Conservation (phyloP, 306 rosid species). For the Hippophae rhamnoides region DNA sequence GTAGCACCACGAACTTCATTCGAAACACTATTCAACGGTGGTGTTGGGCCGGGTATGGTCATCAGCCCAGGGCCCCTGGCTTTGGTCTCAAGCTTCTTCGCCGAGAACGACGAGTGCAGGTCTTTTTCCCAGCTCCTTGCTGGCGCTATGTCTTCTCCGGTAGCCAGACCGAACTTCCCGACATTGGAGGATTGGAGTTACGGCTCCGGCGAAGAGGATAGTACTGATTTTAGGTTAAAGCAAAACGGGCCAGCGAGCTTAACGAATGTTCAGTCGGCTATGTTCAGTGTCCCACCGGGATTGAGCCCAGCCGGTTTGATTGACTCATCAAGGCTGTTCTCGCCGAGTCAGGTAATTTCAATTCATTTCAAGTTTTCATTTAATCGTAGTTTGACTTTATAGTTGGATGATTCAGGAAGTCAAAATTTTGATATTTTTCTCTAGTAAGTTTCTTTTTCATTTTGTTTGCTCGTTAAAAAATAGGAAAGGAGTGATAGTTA, state of each 20-base stretch:
- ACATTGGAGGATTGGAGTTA: conserved; percentile 14
- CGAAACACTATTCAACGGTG: conserved; percentile 43
- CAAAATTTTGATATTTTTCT: neutral
- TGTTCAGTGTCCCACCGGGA: conserved; percentile 21
- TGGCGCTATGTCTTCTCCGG: conserved; percentile 66
- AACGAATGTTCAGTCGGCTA: conserved; percentile 20
- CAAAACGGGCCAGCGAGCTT: conserved; percentile 16
- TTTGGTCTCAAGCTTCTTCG: conserved; percentile 46
- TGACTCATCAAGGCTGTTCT: conserved; percentile 37
- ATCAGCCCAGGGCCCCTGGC: conserved; percentile 89
- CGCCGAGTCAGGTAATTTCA: conserved; percentile 47
- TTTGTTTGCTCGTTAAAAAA: too few relatives aligned
- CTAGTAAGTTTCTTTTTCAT: too few relatives aligned
- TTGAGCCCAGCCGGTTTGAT: conserved; percentile 21
- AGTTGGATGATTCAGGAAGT: neutral
- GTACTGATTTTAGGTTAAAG: conserved; percentile 21
- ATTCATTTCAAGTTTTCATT: neutral
- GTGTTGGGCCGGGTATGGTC: conserved; percentile 27
- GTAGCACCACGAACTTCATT: conserved; percentile 53
- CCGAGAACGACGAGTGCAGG: conserved; percentile 50
- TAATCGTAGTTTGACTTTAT: too few relatives aligned
- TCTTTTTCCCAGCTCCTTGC: conserved; percentile 82
- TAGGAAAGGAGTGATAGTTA: too few relatives aligned
- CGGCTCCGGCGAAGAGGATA: neutral
- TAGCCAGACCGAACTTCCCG: conserved; percentile 2